These are phyloP conservation scores for Alternaria tenuissima DNA, from an alignment of 2,329 filamentous ascomycete species.

Conservation along the genomic window DNA sequence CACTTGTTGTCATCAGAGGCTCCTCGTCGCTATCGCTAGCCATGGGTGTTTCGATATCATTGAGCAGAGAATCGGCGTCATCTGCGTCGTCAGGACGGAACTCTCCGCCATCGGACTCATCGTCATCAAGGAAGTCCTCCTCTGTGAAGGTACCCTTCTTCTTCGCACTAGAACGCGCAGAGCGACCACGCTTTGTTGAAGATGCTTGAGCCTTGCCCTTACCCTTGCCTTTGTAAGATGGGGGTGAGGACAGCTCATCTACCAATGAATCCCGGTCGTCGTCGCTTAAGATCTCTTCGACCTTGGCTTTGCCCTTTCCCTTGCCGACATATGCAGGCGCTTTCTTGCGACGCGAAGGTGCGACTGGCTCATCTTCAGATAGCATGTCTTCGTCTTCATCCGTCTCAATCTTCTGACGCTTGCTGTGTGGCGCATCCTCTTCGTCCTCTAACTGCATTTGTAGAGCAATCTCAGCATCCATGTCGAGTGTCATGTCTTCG, in stretches of 20 bases:
- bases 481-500: conserved; percentile 46
- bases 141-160: conserved; percentile 21
- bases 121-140: conserved; percentile 30
- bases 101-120: conserved; percentile 39
- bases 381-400: conserved; percentile 46
- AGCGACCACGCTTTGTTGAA: conserved; percentile 25
- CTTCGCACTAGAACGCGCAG: conserved; percentile 31
- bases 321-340: conserved; percentile 25
- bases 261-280: conserved; percentile 16
- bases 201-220: conserved; percentile 31
- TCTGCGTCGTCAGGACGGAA: conserved; percentile 38
- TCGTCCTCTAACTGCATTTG: conserved; percentile 65
- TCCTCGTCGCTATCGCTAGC: conserved; percentile 41
- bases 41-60: conserved; percentile 26
- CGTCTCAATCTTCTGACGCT: conserved; percentile 47
- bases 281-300: conserved; percentile 16
- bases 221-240: conserved; percentile 33
- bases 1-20: conserved; percentile 31
- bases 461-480: conserved; percentile 64
- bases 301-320: conserved; percentile 25
- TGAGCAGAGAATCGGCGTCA: conserved; percentile 31
- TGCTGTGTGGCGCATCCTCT: conserved; percentile 50
- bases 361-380: conserved; percentile 16
- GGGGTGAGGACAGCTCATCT: conserved; percentile 11
- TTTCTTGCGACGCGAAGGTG: conserved; percentile 16